Evolutionary conservation across 2,329 filamentous ascomycete genomes (phyloP).

Genomic region (Colletotrichum acutatum): DNA sequence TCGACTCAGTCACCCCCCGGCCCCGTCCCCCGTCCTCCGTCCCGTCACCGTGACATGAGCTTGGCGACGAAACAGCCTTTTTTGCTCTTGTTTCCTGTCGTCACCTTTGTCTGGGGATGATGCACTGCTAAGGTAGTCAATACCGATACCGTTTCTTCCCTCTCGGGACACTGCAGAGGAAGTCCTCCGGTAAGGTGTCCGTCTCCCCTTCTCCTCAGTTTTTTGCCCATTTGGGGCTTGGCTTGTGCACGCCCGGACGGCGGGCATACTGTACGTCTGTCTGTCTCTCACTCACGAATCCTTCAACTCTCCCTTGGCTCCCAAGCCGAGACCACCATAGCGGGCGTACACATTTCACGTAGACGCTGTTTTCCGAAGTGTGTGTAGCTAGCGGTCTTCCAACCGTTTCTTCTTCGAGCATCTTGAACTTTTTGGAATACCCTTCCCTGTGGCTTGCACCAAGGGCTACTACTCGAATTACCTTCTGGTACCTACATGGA

Average conservation of each 20-base stretch:
- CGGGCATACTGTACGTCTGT: neutral
- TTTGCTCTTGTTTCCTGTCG: constrained; percentile 23
- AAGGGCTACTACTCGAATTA: neutral
- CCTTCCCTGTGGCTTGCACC: constrained; percentile 13
- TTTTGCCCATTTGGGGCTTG: neutral
- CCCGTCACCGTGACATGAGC: constrained; percentile 29
- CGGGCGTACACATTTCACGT: neutral
- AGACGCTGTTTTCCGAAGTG: neutral
- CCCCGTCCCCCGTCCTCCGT: constrained; percentile 11
- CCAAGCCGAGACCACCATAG: neutral
- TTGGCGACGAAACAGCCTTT: constrained; percentile 27
- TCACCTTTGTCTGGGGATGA: constrained; percentile 11
- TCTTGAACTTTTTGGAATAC: neutral
- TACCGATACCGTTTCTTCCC: constrained; percentile 1
- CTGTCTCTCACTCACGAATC: neutral
- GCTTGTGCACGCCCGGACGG: neutral
- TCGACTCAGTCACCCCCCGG: constrained; percentile 22
- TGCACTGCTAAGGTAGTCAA: neutral
- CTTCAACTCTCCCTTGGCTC: constrained; percentile 23
- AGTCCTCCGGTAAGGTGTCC: neutral
- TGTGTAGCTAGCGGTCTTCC: neutral
- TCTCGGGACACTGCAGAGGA: too few species aligned
- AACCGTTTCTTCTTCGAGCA: constrained; percentile 12
- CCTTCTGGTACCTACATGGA: neutral
- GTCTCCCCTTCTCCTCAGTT: neutral